A percentile compares a stretch with the other conserved stretches of the same genome.
These are phyloP conservation scores for Austroboletus olivaceoglutinosus DNA, from an alignment of 1,284 basidiomycete genomes.

Conservation along the genomic window DNA sequence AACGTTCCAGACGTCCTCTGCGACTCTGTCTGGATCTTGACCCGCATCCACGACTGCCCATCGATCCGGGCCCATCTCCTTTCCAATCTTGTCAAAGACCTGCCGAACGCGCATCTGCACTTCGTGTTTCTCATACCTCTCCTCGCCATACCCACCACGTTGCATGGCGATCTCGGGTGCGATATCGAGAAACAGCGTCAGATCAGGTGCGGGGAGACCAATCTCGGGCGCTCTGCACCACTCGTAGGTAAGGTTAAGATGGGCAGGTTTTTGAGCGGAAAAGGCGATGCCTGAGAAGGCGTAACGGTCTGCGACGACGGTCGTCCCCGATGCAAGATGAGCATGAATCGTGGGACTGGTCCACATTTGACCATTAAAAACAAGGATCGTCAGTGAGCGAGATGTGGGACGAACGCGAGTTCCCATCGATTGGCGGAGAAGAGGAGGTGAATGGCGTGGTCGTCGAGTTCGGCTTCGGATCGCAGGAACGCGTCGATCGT, in stretches of 20 bases:
- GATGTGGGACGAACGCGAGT: constrained; percentile 61
- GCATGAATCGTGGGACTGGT: constrained; percentile 62
- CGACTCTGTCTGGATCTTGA: constrained; percentile 54
- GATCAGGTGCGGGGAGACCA: constrained; percentile 84
- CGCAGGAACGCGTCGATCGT: constrained; percentile 94
- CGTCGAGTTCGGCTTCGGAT: constrained; percentile 82
- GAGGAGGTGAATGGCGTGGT: constrained; percentile 89
- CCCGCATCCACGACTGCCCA: constrained; percentile 75
- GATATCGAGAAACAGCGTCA: constrained; percentile 87
- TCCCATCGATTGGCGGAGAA: constrained; percentile 99
- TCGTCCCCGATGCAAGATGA: constrained; percentile 64
- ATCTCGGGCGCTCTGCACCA: constrained; percentile 89
- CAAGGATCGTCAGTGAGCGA: neutral
- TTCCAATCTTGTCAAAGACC: constrained; percentile 63
- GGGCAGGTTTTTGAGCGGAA: constrained; percentile 69
- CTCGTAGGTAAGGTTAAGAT: constrained; percentile 48
- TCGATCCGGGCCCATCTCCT: constrained; percentile 45
- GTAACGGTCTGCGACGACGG: constrained; percentile 90
- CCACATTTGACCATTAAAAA: neutral
- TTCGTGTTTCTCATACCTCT: constrained; percentile 83
- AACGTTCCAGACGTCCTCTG: constrained; percentile 53
- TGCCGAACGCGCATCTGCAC: constrained; percentile 69
- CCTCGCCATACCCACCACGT: constrained; percentile 88
- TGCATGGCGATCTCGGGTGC: constrained; percentile 65
- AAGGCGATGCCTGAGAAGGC: constrained; percentile 97